Conservation (phyloP, 169 alveolate species). For the Miamiensis avidus region DNA sequence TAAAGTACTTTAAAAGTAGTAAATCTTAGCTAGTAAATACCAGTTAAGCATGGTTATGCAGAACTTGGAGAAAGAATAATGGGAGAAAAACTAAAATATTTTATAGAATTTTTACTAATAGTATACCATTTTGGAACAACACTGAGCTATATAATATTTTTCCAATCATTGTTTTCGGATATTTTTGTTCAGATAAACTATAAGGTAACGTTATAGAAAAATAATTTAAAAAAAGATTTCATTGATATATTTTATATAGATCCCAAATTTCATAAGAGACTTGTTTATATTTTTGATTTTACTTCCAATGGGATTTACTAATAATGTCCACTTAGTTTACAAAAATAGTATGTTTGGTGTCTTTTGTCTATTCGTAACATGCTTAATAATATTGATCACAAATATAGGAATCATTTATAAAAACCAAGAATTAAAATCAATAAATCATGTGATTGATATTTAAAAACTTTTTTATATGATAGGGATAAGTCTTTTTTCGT, state of each 20-base stretch:
- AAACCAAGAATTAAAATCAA: neutral
- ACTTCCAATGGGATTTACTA: neutral
- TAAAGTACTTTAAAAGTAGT: neutral
- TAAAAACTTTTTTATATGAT: too few species aligned
- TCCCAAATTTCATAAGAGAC: neutral
- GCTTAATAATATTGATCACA: neutral
- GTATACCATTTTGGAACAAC: neutral
- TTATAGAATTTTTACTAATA: too few species aligned
- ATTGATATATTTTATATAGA: neutral
- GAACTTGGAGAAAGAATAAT: neutral
- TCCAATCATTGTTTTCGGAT: neutral
- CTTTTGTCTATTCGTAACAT: neutral
- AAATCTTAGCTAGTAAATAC: neutral
- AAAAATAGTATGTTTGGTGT: neutral
- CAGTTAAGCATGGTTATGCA: neutral
- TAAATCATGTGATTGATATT: too few species aligned
- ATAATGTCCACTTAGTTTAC: neutral
- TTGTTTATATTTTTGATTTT: too few species aligned
- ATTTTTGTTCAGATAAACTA: neutral
- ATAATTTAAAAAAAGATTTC: too few species aligned
- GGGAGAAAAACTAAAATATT: neutral
- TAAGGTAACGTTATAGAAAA: neutral
- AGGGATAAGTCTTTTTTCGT: neutral
- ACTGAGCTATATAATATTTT: neutral
- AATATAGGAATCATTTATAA: too few species aligned